Percentiles rank a stretch among this genome's conserved stretches.
Conservation (phyloP, 352 stramenopile genomes). For the Pythium monospermum region DNA sequence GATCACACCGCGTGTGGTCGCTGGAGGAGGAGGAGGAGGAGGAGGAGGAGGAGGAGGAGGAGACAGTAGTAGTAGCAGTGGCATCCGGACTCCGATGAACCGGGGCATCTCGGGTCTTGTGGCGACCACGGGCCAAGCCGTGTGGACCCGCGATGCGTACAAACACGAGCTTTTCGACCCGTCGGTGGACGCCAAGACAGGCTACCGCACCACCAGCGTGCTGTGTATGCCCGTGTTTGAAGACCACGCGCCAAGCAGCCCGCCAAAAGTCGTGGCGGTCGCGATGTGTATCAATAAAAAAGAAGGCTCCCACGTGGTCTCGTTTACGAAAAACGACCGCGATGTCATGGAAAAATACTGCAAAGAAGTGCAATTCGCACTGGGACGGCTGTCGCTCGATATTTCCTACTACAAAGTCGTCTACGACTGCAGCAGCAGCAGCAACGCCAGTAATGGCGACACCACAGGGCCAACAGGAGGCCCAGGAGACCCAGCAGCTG, state of each 20-base stretch:
- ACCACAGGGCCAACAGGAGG: background rate
- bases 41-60: no score
- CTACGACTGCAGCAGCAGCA: constrained; percentile 12
- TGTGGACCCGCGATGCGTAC: constrained; percentile 66
- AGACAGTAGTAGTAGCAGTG: constrained; percentile 18
- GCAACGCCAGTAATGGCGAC: background rate
- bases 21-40: no score
- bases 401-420: constrained; percentile 81
- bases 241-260: constrained; percentile 39
- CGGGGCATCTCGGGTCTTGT: constrained; percentile 63
- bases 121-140: constrained; percentile 44
- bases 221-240: constrained; percentile 74
- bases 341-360: constrained; percentile 56
- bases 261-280: constrained; percentile 59
- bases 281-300: constrained; percentile 91
- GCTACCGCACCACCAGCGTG: constrained; percentile 70
- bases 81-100: constrained; percentile 62
- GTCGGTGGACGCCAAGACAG: constrained; percentile 63
- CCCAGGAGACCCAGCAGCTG: background rate
- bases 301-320: constrained; percentile 57
- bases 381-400: constrained; percentile 58
- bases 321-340: constrained; percentile 55
- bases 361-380: constrained; percentile 61
- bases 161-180: constrained; percentile 69
- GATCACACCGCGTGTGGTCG: constrained; percentile 53